phyloP scores from a whole-genome alignment of 371 early-diverging fungal genomes.

The Haplosporangium sp. region DNA sequence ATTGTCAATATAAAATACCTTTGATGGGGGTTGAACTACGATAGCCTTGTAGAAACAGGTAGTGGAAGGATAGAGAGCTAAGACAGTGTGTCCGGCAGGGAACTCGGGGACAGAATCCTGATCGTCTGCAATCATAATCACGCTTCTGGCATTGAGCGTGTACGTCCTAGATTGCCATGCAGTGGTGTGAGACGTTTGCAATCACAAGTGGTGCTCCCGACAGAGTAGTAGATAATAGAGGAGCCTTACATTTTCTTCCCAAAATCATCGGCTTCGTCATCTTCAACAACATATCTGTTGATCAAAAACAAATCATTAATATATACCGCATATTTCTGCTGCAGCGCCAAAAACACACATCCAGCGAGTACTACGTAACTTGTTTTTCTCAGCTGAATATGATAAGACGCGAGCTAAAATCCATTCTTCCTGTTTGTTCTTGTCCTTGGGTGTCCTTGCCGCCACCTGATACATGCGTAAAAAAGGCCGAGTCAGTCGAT shows the following conservation, averaged over 20 bases:
- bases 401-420: conserved; percentile 75
- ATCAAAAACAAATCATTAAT: background rate
- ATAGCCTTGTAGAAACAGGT: conserved; percentile 89
- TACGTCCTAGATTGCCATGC: conserved; percentile 63
- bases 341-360: too few species aligned
- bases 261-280: conserved; percentile 78
- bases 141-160: conserved; percentile 66
- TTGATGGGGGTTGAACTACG: conserved; percentile 75
- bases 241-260: conserved; percentile 69
- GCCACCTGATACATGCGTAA: conserved; percentile 61
- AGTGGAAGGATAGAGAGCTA: conserved; percentile 87
- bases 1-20: conserved; percentile 57
- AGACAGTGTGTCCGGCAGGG: conserved; percentile 71
- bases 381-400: conserved; percentile 73
- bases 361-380: conserved; percentile 47
- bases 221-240: background rate
- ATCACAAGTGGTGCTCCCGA: background rate
- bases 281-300: conserved; percentile 75
- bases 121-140: conserved; percentile 70
- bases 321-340: background rate
- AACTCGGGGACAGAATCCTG: conserved; percentile 67
- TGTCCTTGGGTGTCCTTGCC: conserved; percentile 71
- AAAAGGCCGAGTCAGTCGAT: background rate
- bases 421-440: conserved; percentile 76
- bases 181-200: background rate